Evolutionary conservation across 345 rosid genomes (phyloP), one percentile per base, ranked within the genome.

Genomic region (Populus simonii): DNA sequence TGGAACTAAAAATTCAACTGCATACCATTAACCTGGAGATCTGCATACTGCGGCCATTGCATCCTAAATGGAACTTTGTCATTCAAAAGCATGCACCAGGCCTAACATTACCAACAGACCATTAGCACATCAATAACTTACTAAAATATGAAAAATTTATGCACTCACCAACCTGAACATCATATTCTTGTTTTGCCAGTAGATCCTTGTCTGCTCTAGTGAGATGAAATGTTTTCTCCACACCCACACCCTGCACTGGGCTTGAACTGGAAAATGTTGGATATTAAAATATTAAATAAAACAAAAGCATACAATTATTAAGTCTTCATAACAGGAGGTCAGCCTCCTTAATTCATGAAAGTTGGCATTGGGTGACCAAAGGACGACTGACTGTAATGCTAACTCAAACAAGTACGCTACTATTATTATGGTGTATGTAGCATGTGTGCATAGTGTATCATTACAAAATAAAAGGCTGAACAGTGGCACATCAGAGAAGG

Each of bases 71-170:
- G 80, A 76, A 96, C 99, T 86, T 92, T 94, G 85, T 96, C 98
- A 82, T 94, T 96, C 82, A 96, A 83, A 84, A 96, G 99, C 98
- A 96, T 92, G 82, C 99, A 96, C 99, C 99, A 96, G 23, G 93
- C 97, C 98, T 94, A 78, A 18, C 68, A 79, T 53, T 31, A 68
- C 12, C 36, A 82, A 57, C 67, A 49, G 65, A 67, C 74, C 17
- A 75, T 85, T 61, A 84, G 71, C 9, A 72, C 65, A 66, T 62
- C 12, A 29, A 51, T 38, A 49, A 63, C 16, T 1, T 62, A 67
- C 75, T 18, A 57, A 2, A 61, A 76, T 27, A 68, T 2, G 3
- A 68, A 61, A 22, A 83, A 75, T 35, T 25, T 22, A 18, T 15
- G 68, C 33, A 62, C 67, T 45, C 75, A 59, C 87, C 74, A 80